Base-by-base conservation (phyloP, 257 asterid genomes). In the Cinchona pubescens region DNA sequence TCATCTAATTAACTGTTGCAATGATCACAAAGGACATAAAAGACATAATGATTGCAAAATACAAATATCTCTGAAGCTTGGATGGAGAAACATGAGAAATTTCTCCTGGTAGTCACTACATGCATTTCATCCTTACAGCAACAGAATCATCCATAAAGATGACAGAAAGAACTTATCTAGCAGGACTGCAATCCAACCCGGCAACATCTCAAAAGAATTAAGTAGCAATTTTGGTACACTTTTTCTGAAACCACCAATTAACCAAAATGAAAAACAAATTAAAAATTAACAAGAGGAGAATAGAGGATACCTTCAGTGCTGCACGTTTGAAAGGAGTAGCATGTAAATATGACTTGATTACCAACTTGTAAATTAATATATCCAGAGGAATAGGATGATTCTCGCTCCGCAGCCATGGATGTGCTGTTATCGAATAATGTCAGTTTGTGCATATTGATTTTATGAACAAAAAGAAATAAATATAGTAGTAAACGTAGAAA, bases 311-410 rank as follows among this genome's bases (percentile, higher is more conserved):
- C 96, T 90, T 92, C 13, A 91, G 82, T n/a, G 98, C 97, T 42
- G 96, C 96, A 75, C 97, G 97, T 77, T 90, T 94, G 85, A 92
- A 88, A 51, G 98, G 97, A n/a, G 97, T 83, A 51, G 97, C 97
- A 71, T 90, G 93, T 18, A 91, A 79, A 83, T 92, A 92, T 13
- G 89, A 87, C 86, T 94, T 94, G 58, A 92, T n/a, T n/a, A n/a
- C 96, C 79, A 92, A 74, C 87, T 90, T 94, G 81, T 86, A 94
- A 75, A 90, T 86, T 80, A 94, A 79, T 81, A 94, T 87, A 85
- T 94, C 98, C 71, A 94, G 79, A n/a, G 98, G 97, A 83, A 94
- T 80, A 42, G 92, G 96, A 86, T 88, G 89, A 85, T 80, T 90
- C 85, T 90, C 96, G 72, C 91, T 89, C 79, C 92, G 87, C 85